Evolutionary conservation across 257 asterid species (phyloP), one percentile per base, ranked within the genome.

Genomic region (Nicotiana attenuata): DNA sequence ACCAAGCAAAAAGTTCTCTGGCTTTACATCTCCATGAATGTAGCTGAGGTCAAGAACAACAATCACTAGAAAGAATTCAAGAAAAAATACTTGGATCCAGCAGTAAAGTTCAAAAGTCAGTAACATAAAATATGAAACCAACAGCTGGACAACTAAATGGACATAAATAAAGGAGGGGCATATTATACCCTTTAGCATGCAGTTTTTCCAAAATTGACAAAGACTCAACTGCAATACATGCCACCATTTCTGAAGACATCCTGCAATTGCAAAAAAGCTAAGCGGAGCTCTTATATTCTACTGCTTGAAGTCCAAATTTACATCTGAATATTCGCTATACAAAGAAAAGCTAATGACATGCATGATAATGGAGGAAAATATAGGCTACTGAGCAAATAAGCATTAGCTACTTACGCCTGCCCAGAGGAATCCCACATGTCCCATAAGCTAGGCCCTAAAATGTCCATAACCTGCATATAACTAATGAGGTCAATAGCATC

Each of bases 371-470:
- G 78, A 71, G 57, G 79, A 7, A 73, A 73, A 73, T 22, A 47
- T 8, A 73, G 60, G 22, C 53, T 47, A 31, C 16, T 52, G 22
- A 73, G 61, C 1, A 68, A 63, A 71, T 7, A 73, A 45, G 73
- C 73, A 56, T 69, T 22, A 45, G 65, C 28, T 38, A 88, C 91
- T 81, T 68, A 88, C 91, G 86, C 85, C 31, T 88, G 88, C 61
- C 90, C 91, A 6, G 91, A 86, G 60, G 91, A 83, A 85, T 89
- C 87, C 91, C 91, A 89, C 20, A 77, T 85, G 59, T 89, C 91
- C 91, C 91, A 89, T 82, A 89, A 84, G 88, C 91, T 89, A 24
- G 91, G 91, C 2, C 91, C 91, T 76, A 89, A 76, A 81, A 89
- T 85, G 87, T 89, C 91, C 91, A 89, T 89, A 84, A 89, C 91